phyloP scores from a whole-genome alignment of 768 basidiomycete genomes.

The Xerocomellus amylosporus region DNA sequence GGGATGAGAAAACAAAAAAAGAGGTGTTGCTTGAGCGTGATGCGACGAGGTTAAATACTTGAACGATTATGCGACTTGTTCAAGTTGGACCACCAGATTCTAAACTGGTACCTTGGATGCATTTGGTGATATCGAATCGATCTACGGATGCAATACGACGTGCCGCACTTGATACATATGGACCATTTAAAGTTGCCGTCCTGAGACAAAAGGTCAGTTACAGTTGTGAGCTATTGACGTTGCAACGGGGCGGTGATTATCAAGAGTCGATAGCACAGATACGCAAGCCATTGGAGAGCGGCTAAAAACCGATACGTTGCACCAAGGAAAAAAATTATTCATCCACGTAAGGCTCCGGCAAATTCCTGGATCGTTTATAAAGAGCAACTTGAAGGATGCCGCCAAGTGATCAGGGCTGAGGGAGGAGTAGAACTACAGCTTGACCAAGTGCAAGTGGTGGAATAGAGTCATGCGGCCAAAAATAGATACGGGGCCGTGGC shows the following conservation, averaged over 20 bases:
- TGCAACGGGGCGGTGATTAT: not conserved
- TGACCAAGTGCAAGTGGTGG: not conserved
- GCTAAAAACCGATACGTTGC: not conserved
- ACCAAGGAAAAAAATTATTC: not conserved
- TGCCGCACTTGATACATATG: not conserved
- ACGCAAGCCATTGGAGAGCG: no score
- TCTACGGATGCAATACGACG: not conserved
- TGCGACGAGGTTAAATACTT: not conserved
- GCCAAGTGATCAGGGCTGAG: not conserved
- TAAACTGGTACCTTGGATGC: constrained; percentile 8
- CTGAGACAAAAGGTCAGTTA: not conserved
- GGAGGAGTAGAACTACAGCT: not conserved
- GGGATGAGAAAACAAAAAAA: not conserved
- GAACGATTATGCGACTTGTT: constrained; percentile 3
- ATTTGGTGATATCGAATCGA: constrained; percentile 12
- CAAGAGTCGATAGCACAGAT: not conserved
- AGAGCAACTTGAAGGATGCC: not conserved
- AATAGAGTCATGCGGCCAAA: not conserved
- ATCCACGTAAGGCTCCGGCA: constrained; percentile 15
- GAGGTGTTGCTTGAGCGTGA: not conserved
- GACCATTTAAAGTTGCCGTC: constrained; percentile 4
- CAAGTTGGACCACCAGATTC: constrained; percentile 3
- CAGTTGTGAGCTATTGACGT: not conserved
- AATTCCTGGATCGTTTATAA: not conserved
- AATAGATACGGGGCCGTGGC: not conserved